Evolutionary conservation across 1,284 basidiomycete genomes (phyloP).

Genomic region (Microstroma glucosiphilum): DNA sequence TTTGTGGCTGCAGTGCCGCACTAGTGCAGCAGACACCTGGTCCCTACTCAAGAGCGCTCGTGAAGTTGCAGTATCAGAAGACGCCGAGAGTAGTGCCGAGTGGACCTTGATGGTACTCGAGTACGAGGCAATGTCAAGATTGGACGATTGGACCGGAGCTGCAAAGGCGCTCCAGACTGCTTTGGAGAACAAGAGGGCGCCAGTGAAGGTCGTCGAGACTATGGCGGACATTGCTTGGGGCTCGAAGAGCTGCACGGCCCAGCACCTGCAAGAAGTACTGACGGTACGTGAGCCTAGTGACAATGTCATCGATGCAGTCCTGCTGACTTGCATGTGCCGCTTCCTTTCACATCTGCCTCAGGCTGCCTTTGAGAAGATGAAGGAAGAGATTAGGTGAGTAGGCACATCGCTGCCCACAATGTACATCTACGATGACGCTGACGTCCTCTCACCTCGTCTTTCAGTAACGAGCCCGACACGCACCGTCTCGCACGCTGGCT

Average conservation of each 20-base stretch:
- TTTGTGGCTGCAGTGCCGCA: background rate
- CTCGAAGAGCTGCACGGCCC: background rate
- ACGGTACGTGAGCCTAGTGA: background rate
- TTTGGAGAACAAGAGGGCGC: background rate
- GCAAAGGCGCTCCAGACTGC: background rate
- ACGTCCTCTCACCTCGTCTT: background rate
- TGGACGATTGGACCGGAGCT: background rate
- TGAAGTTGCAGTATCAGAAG: background rate
- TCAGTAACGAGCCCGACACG: background rate
- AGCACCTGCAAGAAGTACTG: background rate
- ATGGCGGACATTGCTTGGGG: background rate
- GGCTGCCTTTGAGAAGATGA: too few species aligned
- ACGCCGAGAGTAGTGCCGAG: background rate
- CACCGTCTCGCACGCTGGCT: background rate
- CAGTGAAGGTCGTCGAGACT: background rate
- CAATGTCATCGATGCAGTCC: background rate
- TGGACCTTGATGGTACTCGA: background rate
- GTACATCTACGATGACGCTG: background rate
- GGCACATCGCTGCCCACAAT: background rate
- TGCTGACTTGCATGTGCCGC: background rate
- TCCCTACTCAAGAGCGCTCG: background rate
- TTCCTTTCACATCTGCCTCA: background rate
- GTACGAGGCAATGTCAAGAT: background rate
- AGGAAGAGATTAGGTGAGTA: too few species aligned
- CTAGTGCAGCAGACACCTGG: background rate